Evolutionary conservation across 2,329 filamentous ascomycete species (phyloP).

Genomic region (Septoria petroselini): DNA sequence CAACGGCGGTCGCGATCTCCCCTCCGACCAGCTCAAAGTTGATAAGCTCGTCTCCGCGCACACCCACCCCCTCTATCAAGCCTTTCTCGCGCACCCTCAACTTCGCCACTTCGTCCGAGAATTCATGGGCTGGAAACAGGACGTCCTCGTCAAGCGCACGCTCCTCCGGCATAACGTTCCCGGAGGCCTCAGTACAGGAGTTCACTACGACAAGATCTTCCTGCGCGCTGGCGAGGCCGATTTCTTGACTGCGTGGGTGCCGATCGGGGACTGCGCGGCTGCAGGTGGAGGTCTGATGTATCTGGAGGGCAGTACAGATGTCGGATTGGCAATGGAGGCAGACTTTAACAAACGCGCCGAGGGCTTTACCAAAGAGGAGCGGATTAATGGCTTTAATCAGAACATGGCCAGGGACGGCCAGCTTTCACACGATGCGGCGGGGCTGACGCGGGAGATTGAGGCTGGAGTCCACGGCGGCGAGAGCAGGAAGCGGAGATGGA

Average conservation of each 20-base stretch:
- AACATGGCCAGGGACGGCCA: conserved; percentile 35
- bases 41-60: conserved; percentile 38
- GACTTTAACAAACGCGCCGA: conserved; percentile 38
- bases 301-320: conserved; percentile 38
- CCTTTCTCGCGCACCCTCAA: conserved; percentile 39
- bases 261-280: conserved; percentile 40
- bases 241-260: conserved; percentile 38
- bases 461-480: neutral
- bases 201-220: conserved; percentile 46
- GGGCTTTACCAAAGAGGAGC: conserved; percentile 36
- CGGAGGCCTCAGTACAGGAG: conserved; percentile 39
- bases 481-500: conserved; percentile 41
- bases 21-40: conserved; percentile 30
- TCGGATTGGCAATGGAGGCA: conserved; percentile 42
- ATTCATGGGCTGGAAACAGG: conserved; percentile 41
- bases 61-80: conserved; percentile 35
- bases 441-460: conserved; percentile 22
- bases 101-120: conserved; percentile 39
- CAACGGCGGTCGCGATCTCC: conserved; percentile 32
- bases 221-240: conserved; percentile 40
- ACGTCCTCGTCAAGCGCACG: conserved; percentile 38
- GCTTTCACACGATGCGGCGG: conserved; percentile 27
- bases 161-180: conserved; percentile 44
- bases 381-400: conserved; percentile 41
- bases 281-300: conserved; percentile 46